These are phyloP conservation scores for Lasiosphaeria miniovina DNA, from an alignment of 495 filamentous ascomycete genomes.

Conservation along the genomic window DNA sequence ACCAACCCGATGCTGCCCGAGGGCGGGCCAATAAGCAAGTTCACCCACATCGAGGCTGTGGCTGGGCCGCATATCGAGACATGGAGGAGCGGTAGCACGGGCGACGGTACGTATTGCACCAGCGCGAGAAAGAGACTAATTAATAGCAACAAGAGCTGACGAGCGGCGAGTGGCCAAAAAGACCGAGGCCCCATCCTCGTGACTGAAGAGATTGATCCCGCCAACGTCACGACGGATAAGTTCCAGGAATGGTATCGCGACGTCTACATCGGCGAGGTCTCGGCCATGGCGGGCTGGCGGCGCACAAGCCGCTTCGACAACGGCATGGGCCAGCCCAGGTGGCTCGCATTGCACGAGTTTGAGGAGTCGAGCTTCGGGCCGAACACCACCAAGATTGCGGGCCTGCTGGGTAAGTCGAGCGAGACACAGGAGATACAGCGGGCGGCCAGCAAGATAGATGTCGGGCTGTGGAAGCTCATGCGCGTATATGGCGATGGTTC, in stretches of 20 bases:
- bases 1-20: conserved; percentile 20
- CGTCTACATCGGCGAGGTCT: conserved; percentile 17
- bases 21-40: conserved; percentile 20
- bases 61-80: conserved; percentile 19
- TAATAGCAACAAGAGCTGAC: too few species aligned
- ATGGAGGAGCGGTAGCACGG: conserved; percentile 14
- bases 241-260: conserved; percentile 19
- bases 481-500: conserved; percentile 16
- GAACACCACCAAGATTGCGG: conserved; percentile 1
- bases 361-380: conserved; percentile 9
- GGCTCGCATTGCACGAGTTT: conserved; percentile 24
- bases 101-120: neutral
- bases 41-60: conserved; percentile 10
- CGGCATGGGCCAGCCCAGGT: conserved; percentile 5
- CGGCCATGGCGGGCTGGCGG: conserved; percentile 17
- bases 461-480: conserved; percentile 16
- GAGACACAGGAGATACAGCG: conserved; percentile 6
- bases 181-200: conserved; percentile 16
- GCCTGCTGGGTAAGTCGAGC: conserved; percentile 9
- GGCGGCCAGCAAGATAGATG: neutral
- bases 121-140: too few species aligned
- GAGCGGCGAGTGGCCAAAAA: neutral
- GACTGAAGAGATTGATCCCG: conserved; percentile 16
- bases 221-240: conserved; percentile 4
- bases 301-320: conserved; percentile 21